phyloP scores from a whole-genome alignment of 208 protist genomes.

The Trypanosoma cruzi region DNA sequence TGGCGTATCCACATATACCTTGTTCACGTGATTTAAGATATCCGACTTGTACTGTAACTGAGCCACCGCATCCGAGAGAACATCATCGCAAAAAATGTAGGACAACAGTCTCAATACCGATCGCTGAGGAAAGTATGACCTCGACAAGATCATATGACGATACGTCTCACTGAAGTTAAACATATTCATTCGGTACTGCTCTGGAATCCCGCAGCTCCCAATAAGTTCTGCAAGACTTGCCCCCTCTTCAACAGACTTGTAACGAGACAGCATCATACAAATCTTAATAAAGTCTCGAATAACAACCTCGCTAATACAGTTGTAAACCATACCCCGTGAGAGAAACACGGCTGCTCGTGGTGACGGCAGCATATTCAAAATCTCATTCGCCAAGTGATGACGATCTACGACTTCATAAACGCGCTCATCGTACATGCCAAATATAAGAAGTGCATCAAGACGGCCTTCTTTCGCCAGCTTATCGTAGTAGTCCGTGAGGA shows the following conservation, averaged over 20 bases:
- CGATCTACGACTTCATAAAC: conserved; percentile 89
- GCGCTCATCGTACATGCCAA: conserved; percentile 88
- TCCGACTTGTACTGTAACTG: conserved; percentile 92
- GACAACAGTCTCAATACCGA: conserved; percentile 77
- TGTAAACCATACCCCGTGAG: conserved; percentile 84
- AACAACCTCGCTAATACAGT: conserved; percentile 71
- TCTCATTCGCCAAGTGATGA: conserved; percentile 50
- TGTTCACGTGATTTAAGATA: conserved; percentile 89
- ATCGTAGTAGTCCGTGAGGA: conserved; percentile 70
- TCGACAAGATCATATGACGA: conserved; percentile 87
- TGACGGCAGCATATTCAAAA: conserved; percentile 63
- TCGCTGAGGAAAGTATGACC: conserved; percentile 85
- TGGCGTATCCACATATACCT: conserved; percentile 78
- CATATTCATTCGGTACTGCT: conserved; percentile 84
- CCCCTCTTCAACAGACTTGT: conserved; percentile 66
- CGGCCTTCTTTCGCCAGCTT: conserved; percentile 58
- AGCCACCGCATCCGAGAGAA: conserved; percentile 82
- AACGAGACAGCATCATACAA: conserved; percentile 85
- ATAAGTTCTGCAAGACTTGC: conserved; percentile 84
- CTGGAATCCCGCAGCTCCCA: conserved; percentile 75
- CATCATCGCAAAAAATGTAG: conserved; percentile 89
- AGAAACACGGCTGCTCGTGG: conserved; percentile 71
- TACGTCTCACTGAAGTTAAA: conserved; percentile 91
- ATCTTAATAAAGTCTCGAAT: conserved; percentile 81
- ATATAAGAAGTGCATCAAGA: conserved; percentile 53